Evolutionary conservation across 169 alveolate species (phyloP).

Genomic region (Plasmodium gallinaceum): DNA sequence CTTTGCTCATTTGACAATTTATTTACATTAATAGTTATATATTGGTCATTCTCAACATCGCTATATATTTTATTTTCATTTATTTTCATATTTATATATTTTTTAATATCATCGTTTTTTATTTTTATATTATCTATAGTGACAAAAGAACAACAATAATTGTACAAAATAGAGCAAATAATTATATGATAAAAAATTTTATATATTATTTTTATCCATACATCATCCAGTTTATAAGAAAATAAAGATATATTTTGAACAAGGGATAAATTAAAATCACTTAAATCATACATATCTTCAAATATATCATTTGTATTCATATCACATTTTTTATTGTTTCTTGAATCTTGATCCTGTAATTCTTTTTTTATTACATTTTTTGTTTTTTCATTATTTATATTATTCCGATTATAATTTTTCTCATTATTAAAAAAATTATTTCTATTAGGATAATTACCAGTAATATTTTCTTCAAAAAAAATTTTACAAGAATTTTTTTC

Average conservation of each 20-base stretch:
- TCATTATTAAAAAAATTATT: neutral
- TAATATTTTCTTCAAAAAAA: neutral
- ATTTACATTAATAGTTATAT: neutral
- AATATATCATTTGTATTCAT: conserved; percentile 9
- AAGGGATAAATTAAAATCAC: conserved; percentile 1
- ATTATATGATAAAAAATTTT: conserved; percentile 62
- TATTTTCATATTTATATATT: neutral
- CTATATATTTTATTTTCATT: neutral
- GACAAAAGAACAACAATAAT: conserved; percentile 15
- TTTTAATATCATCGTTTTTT: neutral
- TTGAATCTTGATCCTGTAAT: neutral
- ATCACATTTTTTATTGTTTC: neutral
- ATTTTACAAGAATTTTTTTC: neutral
- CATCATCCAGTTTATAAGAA: conserved; percentile 48
- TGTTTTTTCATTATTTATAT: neutral
- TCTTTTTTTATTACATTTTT: neutral
- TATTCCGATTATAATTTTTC: neutral
- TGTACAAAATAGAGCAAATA: conserved; percentile 50
- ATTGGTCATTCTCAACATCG: neutral
- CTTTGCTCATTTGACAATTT: conserved; percentile 23
- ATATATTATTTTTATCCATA: conserved; percentile 50
- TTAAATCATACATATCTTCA: conserved; percentile 61
- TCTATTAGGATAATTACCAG: neutral
- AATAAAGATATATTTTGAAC: neutral
- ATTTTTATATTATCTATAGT: neutral